phyloP scores from a whole-genome alignment of 2,329 filamentous ascomycete genomes.

The Neofusicoccum ribis region DNA sequence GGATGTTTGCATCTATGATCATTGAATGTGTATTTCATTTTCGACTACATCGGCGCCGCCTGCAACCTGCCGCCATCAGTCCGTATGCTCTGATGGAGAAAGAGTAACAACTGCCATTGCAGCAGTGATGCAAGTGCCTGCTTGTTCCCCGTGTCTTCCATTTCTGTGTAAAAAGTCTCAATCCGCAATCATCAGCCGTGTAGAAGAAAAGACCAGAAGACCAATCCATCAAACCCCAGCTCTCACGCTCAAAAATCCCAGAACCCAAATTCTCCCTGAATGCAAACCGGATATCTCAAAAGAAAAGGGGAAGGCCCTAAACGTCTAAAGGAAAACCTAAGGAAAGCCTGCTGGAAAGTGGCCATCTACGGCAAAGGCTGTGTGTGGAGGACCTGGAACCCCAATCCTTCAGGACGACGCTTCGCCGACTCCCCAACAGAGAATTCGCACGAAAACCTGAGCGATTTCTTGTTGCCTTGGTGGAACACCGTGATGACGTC shows the following conservation, averaged over 20 bases:
- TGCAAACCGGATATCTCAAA: constrained; percentile 4
- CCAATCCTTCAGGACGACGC: constrained; percentile 8
- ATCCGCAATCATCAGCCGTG: neutral
- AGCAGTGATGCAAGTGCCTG: neutral
- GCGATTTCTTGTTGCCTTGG: constrained; percentile 35
- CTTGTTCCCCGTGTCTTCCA: neutral
- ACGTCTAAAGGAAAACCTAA: neutral
- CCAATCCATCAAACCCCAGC: neutral
- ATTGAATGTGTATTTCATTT: neutral
- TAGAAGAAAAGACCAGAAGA: neutral
- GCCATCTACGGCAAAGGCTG: neutral
- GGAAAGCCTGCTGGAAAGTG: neutral
- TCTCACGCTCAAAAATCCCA: neutral
- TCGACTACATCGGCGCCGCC: neutral
- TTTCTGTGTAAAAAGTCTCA: neutral
- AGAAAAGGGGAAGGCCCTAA: neutral
- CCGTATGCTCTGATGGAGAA: neutral
- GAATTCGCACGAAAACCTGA: constrained; percentile 48
- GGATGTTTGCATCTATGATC: too few species aligned
- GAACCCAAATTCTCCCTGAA: neutral
- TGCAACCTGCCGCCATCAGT: neutral
- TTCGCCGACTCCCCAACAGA: constrained; percentile 39
- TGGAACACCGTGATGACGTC: constrained; percentile 76
- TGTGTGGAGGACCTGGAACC: neutral
- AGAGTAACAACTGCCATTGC: neutral